These are phyloP conservation scores for Lentinula sp. DNA, from an alignment of 768 basidiomycete species.

Conservation along the genomic window DNA sequence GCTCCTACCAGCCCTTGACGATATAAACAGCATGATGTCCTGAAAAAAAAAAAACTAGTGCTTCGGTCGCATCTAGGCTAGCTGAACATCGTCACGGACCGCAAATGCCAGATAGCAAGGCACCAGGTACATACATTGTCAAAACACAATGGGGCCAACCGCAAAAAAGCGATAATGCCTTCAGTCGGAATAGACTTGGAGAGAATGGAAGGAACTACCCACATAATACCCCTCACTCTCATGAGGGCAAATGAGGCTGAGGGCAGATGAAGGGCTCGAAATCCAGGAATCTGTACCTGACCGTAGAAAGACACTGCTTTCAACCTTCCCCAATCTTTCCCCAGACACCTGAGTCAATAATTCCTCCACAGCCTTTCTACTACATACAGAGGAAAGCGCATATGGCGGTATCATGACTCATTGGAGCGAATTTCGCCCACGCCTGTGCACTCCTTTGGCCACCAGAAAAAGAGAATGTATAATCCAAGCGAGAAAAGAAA, in stretches of 20 bases:
- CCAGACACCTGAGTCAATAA: background rate
- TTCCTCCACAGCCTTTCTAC: no score
- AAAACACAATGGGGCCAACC: background rate
- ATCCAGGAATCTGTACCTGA: background rate
- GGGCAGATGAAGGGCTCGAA: no score
- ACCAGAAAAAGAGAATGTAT: background rate
- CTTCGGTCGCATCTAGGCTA: no score
- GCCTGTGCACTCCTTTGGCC: background rate
- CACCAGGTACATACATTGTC: background rate
- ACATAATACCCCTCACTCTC: background rate
- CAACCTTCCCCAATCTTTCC: background rate
- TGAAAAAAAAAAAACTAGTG: no score
- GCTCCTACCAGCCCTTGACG: no score
- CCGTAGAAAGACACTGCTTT: background rate
- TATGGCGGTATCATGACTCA: background rate
- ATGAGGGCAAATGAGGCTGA: background rate
- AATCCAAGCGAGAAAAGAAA: background rate
- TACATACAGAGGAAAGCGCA: no score
- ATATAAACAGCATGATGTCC: no score
- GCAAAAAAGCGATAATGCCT: background rate
- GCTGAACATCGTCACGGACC: background rate
- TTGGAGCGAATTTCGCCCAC: background rate
- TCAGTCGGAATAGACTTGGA: background rate
- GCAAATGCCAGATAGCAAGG: background rate
- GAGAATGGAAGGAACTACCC: background rate